These are phyloP conservation scores for Taiozyma sp. DNA, from an alignment of 1,139 yeast species.

Conservation along the genomic window DNA sequence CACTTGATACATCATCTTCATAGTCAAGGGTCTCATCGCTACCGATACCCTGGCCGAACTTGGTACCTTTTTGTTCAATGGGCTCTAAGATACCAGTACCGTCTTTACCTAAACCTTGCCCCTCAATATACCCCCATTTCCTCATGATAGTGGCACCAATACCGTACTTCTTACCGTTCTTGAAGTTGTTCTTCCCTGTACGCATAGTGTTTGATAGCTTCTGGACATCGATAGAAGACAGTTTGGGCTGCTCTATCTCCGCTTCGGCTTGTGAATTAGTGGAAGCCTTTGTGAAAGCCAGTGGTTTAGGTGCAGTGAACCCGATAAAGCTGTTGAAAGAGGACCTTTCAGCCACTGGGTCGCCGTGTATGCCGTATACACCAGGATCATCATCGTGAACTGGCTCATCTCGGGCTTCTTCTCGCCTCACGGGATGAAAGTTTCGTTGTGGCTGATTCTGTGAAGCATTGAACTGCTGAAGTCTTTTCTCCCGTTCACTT, in stretches of 20 bases:
- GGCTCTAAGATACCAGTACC: slow-evolving; percentile 76
- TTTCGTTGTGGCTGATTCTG: background rate
- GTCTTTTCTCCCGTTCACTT: background rate
- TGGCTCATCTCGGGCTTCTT: background rate
- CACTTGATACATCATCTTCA: slow-evolving; percentile 16
- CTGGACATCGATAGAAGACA: slow-evolving; percentile 14
- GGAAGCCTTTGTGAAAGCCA: slow-evolving; percentile 6
- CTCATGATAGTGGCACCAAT: slow-evolving; percentile 77
- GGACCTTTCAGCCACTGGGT: background rate
- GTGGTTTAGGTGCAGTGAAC: slow-evolving; percentile 1
- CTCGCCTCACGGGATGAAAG: background rate
- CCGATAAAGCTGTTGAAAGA: background rate
- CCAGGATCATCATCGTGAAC: background rate
- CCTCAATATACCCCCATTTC: slow-evolving; percentile 84
- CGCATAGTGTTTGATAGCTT: slow-evolving; percentile 6
- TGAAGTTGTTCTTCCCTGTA: slow-evolving; percentile 11
- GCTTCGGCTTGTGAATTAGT: background rate
- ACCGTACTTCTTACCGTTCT: slow-evolving; percentile 47
- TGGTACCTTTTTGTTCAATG: slow-evolving; percentile 62
- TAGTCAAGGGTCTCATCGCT: slow-evolving; percentile 14
- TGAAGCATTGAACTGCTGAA: background rate
- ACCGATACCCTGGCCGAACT: slow-evolving; percentile 72
- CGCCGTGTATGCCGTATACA: background rate
- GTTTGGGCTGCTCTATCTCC: slow-evolving; percentile 5
- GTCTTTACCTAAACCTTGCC: slow-evolving; percentile 72